Evolutionary conservation across 352 stramenopile genomes (phyloP).

Genomic region (Phytophthora agathidicida): DNA sequence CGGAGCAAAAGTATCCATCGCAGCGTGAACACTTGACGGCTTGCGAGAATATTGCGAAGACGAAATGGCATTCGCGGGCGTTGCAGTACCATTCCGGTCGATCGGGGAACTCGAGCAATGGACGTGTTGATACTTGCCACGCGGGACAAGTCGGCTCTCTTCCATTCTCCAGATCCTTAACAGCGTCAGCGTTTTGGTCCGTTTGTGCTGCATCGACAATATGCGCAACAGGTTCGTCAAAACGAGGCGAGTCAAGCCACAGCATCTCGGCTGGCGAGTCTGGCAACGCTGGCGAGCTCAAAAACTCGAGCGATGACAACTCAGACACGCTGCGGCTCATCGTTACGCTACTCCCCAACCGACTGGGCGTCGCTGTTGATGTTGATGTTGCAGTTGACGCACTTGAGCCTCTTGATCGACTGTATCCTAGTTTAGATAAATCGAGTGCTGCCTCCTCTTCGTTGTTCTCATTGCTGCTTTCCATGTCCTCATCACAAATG

Average conservation of each 20-base stretch:
- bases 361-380: constrained; percentile 24
- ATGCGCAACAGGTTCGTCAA: constrained; percentile 18
- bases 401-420: constrained; percentile 33
- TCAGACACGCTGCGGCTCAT: constrained; percentile 48
- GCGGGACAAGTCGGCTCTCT: background rate
- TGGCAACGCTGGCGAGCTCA: constrained; percentile 38
- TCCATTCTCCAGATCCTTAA: constrained; percentile 1
- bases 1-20: constrained; percentile 60
- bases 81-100: constrained; percentile 82
- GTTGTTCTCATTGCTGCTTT: constrained; percentile 30
- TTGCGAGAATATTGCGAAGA: constrained; percentile 75
- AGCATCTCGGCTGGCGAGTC: constrained; percentile 38
- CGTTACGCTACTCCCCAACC: constrained; percentile 10
- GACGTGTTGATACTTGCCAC: constrained; percentile 10
- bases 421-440: constrained; percentile 2
- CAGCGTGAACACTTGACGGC: constrained; percentile 56
- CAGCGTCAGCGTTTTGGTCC: constrained; percentile 12
- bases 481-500: constrained; percentile 23
- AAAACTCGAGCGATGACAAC: constrained; percentile 56
- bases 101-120: constrained; percentile 58
- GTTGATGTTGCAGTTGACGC: constrained; percentile 19
- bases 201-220: constrained; percentile 3
- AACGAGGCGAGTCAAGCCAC: constrained; percentile 35
- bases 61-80: constrained; percentile 51
- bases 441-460: constrained; percentile 18